Base-by-base conservation (phyloP, 2,329 filamentous ascomycete genomes). In the Fusarium setosum region DNA sequence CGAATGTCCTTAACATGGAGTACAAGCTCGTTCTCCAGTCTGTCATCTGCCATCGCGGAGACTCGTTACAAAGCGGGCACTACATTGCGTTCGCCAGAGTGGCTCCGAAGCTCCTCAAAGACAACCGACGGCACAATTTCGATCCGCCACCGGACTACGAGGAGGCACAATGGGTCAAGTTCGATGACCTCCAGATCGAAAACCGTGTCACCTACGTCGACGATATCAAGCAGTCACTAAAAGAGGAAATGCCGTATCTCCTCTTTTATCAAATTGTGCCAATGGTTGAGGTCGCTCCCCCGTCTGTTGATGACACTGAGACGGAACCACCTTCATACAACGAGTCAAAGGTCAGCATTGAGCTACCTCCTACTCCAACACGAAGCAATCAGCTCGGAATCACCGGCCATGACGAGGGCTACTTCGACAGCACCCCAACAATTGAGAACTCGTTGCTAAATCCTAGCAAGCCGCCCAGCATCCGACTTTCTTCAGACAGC, bases 251-350 rank as follows among this genome's bases (percentile, higher is more conserved):
- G 76, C 95, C 96, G 0, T 98, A 98, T 75, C 85, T 98, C 7
- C 83, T 99, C 0, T 98, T 98, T 77, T 99, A 97, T 73, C 95
- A 97, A 76, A 92, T 98, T 37, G 87, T 96, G 26, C 94, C 95
- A 0, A 93, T 96, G 72, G 88, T 93, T 26, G 92, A 94, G 56
- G 86, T 91, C 8, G 81, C 83, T 2, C 74, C 80, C 2, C 78
- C 81, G 12, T 84, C 84, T 6, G 80, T 81, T 0, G 82, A 84
- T 7, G 78, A 78, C 41, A 82, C 79, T 2, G 80, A 82, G 29
- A 76, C 77, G 3, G 82, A 83, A 31, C 88, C 88, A 4, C 88
- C 88, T 2, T 87, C 88, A 2, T 90, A 90, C 67, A 80, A 83
- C 45, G 84, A 86, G 52, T 82, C 82, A 9, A 81, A 81, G 12